Conservation (phyloP, 2,329 filamentous ascomycete genomes). For the Epichloe hybrida region DNA sequence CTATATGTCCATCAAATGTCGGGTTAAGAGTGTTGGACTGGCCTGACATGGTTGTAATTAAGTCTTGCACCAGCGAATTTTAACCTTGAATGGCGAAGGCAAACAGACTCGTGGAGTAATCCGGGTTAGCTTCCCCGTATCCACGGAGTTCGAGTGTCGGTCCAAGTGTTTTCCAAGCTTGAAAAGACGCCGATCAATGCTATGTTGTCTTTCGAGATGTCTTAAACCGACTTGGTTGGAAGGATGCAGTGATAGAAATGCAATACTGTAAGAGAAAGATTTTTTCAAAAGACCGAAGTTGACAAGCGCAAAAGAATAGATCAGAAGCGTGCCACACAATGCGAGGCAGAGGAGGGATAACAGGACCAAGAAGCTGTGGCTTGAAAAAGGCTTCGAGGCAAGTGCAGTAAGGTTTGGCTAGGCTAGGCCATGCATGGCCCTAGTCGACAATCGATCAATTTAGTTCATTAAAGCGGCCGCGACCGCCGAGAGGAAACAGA, state of each 20-base stretch:
- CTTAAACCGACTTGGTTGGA: not conserved
- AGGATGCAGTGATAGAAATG: too few relatives aligned
- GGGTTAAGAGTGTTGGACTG: slow-evolving; percentile 33
- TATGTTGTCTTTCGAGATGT: not conserved
- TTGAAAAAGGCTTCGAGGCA: not conserved
- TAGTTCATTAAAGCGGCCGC: not conserved
- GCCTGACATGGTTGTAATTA: not conserved
- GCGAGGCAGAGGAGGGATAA: not conserved
- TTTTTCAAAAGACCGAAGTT: not conserved
- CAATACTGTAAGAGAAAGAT: not conserved
- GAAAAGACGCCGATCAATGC: not conserved
- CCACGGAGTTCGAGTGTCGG: not conserved
- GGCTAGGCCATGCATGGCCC: not conserved
- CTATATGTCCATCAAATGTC: slow-evolving; percentile 54
- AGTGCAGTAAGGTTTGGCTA: not conserved
- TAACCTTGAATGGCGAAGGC: not conserved
- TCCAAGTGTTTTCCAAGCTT: not conserved
- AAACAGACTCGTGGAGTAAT: not conserved
- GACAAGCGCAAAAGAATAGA: not conserved
- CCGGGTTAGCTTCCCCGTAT: not conserved
- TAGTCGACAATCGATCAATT: not conserved
- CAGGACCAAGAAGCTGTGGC: not conserved
- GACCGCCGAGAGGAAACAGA: not conserved
- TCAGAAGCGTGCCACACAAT: not conserved
- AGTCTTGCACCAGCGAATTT: not conserved